These are phyloP conservation scores for Pleurotus djamor DNA, from an alignment of 768 basidiomycete species.

Conservation along the genomic window DNA sequence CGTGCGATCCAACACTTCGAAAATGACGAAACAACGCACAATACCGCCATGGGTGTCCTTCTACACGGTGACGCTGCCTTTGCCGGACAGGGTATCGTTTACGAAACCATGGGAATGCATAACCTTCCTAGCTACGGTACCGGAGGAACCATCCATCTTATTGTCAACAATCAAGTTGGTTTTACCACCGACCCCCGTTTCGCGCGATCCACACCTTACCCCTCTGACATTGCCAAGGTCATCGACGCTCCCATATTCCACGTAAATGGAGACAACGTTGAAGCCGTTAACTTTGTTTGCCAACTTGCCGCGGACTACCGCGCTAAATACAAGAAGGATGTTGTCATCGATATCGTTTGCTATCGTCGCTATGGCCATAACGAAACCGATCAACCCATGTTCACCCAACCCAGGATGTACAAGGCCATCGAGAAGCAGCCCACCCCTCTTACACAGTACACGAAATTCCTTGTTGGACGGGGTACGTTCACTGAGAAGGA, in stretches of 20 bases:
- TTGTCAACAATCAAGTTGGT: conserved; percentile 99
- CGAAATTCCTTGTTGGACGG: conserved; percentile 86
- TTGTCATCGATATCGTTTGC: conserved; percentile 98
- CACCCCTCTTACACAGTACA: conserved; percentile 88
- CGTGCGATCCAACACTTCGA: conserved; percentile 95
- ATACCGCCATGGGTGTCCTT: conserved; percentile 90
- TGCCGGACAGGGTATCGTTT: conserved; percentile 96
- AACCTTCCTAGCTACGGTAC: conserved; percentile 94
- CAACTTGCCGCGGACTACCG: conserved; percentile 98
- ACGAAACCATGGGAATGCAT: conserved; percentile 99
- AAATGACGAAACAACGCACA: conserved; percentile 75
- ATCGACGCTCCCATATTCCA: conserved; percentile 99
- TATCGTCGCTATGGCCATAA: conserved; percentile 99
- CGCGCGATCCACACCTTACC: conserved; percentile 96
- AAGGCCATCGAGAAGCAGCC: conserved; percentile 93
- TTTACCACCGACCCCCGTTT: conserved; percentile 99
- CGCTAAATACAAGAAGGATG: conserved; percentile 98
- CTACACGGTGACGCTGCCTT: conserved; percentile 99
- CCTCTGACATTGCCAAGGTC: conserved; percentile 96
- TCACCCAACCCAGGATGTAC: conserved; percentile 99
- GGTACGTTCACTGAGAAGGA: conserved; percentile 95
- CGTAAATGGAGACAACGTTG: conserved; percentile 97
- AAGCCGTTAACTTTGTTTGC: conserved; percentile 98
- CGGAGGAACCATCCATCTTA: conserved; percentile 96
- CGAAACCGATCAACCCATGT: conserved; percentile 98